These are phyloP conservation scores for Exserohilum turcica DNA, from an alignment of 2,329 filamentous ascomycete species.

Conservation along the genomic window DNA sequence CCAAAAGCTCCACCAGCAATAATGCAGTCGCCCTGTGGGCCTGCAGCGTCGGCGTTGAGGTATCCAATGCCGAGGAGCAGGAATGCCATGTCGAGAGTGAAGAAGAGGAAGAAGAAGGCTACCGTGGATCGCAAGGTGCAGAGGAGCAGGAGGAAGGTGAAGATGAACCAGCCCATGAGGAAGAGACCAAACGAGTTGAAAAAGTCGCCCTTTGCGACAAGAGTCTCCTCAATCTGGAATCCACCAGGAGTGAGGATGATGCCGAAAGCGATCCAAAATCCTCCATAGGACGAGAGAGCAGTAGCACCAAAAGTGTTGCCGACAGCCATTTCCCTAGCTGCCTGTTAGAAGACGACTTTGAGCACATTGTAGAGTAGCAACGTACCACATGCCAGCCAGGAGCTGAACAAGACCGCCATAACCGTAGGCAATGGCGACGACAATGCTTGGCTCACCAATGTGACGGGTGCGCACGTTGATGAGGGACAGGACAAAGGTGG, in stretches of 20 bases:
- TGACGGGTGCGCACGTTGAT: constrained; percentile 55
- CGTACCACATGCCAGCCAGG: constrained; percentile 61
- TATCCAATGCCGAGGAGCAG: constrained; percentile 61
- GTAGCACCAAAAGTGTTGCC: constrained; percentile 69
- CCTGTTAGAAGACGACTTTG: constrained; percentile 4
- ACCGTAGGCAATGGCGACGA: constrained; percentile 55
- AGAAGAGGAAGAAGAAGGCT: constrained; percentile 63
- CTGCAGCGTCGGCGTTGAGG: constrained; percentile 51
- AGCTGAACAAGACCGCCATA: constrained; percentile 59
- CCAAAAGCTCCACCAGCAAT: constrained; percentile 60
- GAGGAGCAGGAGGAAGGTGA: constrained; percentile 62
- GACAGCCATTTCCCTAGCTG: constrained; percentile 57
- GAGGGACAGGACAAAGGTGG: constrained; percentile 64
- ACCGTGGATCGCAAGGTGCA: constrained; percentile 64
- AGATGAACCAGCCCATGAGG: constrained; percentile 65
- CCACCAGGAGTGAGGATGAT: constrained; percentile 63
- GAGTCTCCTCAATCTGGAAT: constrained; percentile 51
- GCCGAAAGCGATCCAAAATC: constrained; percentile 66
- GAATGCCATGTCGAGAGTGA: constrained; percentile 63
- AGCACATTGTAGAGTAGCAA: constrained; percentile 18
- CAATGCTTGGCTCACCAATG: constrained; percentile 52
- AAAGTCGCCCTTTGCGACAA: constrained; percentile 46
- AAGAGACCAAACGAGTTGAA: constrained; percentile 62
- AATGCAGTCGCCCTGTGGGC: constrained; percentile 54
- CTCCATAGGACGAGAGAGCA: constrained; percentile 65